phyloP scores from a whole-genome alignment of 2,329 filamentous ascomycete genomes.

The Knoxdaviesia capensis region DNA sequence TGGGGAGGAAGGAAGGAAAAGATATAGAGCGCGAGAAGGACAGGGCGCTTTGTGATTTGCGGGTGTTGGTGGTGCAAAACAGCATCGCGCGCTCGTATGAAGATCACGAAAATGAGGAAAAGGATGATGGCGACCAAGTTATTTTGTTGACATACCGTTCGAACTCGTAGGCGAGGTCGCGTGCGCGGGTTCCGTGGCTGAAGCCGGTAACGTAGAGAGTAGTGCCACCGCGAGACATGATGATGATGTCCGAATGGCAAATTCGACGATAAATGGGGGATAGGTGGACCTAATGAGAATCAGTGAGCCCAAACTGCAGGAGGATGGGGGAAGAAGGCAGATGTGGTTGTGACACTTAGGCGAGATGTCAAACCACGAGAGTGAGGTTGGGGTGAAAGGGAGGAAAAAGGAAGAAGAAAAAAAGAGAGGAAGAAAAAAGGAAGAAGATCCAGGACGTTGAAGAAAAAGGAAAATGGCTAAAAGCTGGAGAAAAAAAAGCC shows the following conservation, averaged over 20 bases:
- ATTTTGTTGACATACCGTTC: slow-evolving; percentile 76
- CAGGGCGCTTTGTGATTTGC: slow-evolving; percentile 9
- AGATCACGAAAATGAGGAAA: slow-evolving; percentile 1
- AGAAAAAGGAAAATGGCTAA: not conserved
- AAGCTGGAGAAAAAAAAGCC: not conserved
- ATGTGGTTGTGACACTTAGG: not conserved
- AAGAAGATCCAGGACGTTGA: not conserved
- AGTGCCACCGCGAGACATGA: slow-evolving; percentile 81
- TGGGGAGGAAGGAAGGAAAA: slow-evolving; percentile 12
- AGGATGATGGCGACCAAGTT: slow-evolving; percentile 8
- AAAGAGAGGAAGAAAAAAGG: slow-evolving; percentile 1
- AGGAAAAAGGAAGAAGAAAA: slow-evolving; percentile 2
- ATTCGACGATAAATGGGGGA: too few relatives aligned
- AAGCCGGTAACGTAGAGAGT: slow-evolving; percentile 99
- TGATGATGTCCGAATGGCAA: slow-evolving; percentile 8
- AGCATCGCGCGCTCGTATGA: slow-evolving; percentile 2
- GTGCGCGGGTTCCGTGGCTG: slow-evolving; percentile 92
- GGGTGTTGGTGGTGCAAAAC: slow-evolving; percentile 4
- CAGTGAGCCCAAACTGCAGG: slow-evolving; percentile 2
- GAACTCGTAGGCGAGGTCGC: slow-evolving; percentile 99
- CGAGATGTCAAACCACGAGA: not conserved
- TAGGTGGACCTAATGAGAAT: slow-evolving; percentile 1
- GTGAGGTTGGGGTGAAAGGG: not conserved
- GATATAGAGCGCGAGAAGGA: not conserved
- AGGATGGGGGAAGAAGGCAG: not conserved